A percentile compares a stretch with the other conserved stretches of the same genome.
These are phyloP conservation scores for Ochromonas danica DNA, from an alignment of 108 stramenopile genomes.

Conservation along the genomic window DNA sequence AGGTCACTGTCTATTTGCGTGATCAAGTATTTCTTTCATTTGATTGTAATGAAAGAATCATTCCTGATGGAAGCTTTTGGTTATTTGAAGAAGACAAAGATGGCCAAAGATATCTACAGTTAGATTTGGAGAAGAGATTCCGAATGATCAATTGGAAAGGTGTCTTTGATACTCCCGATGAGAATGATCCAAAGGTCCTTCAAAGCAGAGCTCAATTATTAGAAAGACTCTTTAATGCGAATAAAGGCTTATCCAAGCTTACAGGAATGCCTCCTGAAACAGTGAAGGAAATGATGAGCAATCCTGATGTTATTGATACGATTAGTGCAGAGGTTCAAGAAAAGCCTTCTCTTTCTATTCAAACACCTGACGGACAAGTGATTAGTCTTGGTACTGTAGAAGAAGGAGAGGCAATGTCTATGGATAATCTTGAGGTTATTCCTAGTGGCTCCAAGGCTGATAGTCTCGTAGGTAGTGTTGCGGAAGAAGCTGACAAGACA, in stretches of 20 bases:
- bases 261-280: slow-evolving; percentile 13
- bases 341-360: too few species aligned
- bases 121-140: slow-evolving; percentile 6
- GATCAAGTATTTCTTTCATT: neutral
- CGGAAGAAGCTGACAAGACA: too few species aligned
- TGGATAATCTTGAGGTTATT: too few species aligned
- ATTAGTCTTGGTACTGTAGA: too few species aligned
- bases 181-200: neutral
- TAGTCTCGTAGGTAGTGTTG: too few species aligned
- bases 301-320: neutral
- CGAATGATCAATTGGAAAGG: slow-evolving; percentile 25
- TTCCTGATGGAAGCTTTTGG: slow-evolving; percentile 32
- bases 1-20: neutral
- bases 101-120: neutral
- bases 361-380: too few species aligned
- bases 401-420: too few species aligned
- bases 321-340: neutral
- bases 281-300: neutral
- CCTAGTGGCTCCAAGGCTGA: too few species aligned
- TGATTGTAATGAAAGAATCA: neutral
- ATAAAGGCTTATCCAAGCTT: neutral
- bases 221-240: neutral
- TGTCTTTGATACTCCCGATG: neutral
- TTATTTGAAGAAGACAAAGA: neutral
- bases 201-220: neutral